Conservation (phyloP, 2,329 filamentous ascomycete genomes). For the Fusarium setosum region DNA sequence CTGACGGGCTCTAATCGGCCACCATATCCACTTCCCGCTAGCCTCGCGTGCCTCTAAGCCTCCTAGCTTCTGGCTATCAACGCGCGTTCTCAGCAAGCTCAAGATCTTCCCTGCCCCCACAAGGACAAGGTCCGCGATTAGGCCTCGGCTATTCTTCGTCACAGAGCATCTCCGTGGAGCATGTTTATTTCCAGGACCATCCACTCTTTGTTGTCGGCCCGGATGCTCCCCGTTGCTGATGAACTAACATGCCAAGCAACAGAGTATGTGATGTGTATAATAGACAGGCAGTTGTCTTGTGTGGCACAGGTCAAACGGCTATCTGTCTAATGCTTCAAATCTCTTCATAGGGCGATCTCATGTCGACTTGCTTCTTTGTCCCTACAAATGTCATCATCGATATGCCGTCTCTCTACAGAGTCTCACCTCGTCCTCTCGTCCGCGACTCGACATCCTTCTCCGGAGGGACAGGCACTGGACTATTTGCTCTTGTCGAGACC, state of each 20-base stretch:
- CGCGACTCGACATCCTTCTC: conserved; percentile 25
- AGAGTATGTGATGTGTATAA: conserved; percentile 6
- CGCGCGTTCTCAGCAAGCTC: conserved; percentile 7
- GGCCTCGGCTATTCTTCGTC: too few species aligned
- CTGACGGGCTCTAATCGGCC: conserved; percentile 6
- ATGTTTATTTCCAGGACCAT: neutral
- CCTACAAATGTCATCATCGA: conserved; percentile 32
- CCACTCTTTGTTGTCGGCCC: neutral
- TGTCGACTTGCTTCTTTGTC: conserved; percentile 17
- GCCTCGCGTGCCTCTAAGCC: conserved; percentile 15
- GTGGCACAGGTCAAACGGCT: conserved; percentile 8
- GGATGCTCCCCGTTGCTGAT: neutral
- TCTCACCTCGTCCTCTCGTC: conserved; percentile 27
- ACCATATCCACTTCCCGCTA: conserved; percentile 34
- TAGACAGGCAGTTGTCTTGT: conserved; percentile 2
- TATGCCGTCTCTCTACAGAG: conserved; percentile 14
- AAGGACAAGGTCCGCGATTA: neutral
- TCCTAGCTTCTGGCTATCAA: conserved; percentile 14
- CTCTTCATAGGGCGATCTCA: conserved; percentile 7
- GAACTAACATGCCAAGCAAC: conserved; percentile 9
- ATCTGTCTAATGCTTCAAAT: neutral
- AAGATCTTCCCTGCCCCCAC: neutral
- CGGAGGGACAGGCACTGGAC: conserved; percentile 17
- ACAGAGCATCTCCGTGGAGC: neutral
- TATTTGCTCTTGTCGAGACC: conserved; percentile 10